Conservation (phyloP, 805 yeast genomes). For the Kuraishia cidri region DNA sequence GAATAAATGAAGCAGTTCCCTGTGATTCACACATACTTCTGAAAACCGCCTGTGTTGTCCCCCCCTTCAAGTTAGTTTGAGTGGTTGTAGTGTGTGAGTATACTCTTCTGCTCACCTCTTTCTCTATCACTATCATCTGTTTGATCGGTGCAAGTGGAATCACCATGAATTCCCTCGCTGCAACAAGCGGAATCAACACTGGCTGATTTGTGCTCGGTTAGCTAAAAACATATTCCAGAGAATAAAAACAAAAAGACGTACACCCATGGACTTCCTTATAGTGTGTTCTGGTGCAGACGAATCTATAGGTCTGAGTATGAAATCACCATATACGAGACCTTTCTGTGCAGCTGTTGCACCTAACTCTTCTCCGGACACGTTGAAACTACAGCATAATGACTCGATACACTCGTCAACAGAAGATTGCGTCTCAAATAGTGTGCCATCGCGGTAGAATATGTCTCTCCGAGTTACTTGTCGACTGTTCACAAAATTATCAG, state of each 20-base stretch:
- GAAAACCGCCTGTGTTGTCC: constrained; percentile 26
- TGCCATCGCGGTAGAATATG: constrained; percentile 48
- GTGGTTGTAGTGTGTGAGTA: no score
- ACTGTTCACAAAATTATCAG: no score
- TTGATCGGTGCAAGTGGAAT: constrained; percentile 10
- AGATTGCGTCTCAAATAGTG: constrained; percentile 35
- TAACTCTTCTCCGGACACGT: constrained; percentile 25
- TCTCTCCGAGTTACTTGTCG: constrained; percentile 51
- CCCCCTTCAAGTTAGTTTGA: no score
- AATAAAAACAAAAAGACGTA: no score
- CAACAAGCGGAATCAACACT: constrained; percentile 29
- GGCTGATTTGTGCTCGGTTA: constrained; percentile 10
- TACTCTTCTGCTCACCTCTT: no score
- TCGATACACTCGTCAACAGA: constrained; percentile 29
- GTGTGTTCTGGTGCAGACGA: neutral
- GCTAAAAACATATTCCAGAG: no score
- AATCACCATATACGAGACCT: constrained; percentile 40
- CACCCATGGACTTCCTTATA: no score
- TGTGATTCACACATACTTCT: constrained; percentile 17
- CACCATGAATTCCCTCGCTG: constrained; percentile 9
- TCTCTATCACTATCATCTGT: constrained; percentile 36
- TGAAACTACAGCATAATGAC: constrained; percentile 25
- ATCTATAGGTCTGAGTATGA: constrained; percentile 8
- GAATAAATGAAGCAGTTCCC: no score
- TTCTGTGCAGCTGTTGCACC: constrained; percentile 46